These are phyloP conservation scores for Russula sp. DNA, from an alignment of 768 basidiomycete genomes.

Conservation along the genomic window DNA sequence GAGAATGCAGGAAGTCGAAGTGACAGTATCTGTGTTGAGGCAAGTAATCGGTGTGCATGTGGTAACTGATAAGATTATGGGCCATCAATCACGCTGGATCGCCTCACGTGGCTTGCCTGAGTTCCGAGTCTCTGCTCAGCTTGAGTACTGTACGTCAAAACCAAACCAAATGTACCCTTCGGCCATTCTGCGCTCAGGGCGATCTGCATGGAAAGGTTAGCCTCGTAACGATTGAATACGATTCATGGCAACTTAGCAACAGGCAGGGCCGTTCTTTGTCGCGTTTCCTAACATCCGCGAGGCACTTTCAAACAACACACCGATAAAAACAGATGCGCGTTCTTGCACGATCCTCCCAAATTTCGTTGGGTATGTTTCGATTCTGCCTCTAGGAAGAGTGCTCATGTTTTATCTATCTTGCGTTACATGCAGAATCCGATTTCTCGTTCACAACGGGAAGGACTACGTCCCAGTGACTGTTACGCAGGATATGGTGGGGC, in stretches of 20 bases:
- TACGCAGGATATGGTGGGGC: conserved; percentile 98
- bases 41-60: too few relatives aligned
- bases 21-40: too few relatives aligned
- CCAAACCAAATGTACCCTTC: conserved; percentile 56
- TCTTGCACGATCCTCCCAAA: conserved; percentile 92
- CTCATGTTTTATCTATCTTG: neutral
- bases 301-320: conserved; percentile 73
- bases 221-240: neutral
- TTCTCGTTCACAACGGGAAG: conserved; percentile 93
- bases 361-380: conserved; percentile 78
- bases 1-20: too few relatives aligned
- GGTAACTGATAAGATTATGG: too few relatives aligned
- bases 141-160: too few relatives aligned
- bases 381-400: neutral
- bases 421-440: conserved; percentile 59
- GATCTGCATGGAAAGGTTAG: conserved; percentile 85
- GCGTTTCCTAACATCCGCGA: conserved; percentile 86
- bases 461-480: conserved; percentile 82
- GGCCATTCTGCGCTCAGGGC: conserved; percentile 55
- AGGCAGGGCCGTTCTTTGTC: conserved; percentile 87
- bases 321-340: conserved; percentile 85
- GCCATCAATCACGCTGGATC: too few relatives aligned
- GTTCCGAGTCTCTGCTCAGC: neutral
- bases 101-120: neutral
- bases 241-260: neutral